Base-by-base conservation (phyloP, 306 rosid species). In the Prunus kanzakura region DNA sequence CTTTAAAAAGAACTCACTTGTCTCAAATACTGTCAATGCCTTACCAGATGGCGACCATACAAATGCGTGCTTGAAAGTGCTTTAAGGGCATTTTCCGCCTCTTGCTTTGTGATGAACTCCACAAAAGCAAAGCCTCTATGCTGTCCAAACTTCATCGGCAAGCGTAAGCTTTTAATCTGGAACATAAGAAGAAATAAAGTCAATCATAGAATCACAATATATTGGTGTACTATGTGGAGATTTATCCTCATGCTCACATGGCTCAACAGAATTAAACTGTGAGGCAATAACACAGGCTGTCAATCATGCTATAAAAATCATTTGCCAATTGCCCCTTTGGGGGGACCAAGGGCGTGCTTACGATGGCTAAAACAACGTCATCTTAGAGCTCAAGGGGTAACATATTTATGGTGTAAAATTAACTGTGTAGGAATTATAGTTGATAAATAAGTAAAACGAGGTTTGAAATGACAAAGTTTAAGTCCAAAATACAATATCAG, bases 51-150 rank as follows among this genome's bases (percentile, higher is more conserved):
- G 54, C 99, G 93, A 12, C 97, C 97, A 7, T 89, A 91, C 55
- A 94, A 54, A 61, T 94, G 97, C 76, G 77, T 75, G 63, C 82
- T 87, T 68, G 92, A 87, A 82, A 94, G 97, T 23, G 97, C 95
- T 77, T 87, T 54, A 64, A 90, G 72, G 22, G 96, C 96, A 82
- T 91, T 90, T 67, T 89, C 81, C 38, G 96, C 86, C 75, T 92
- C 98, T 80, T 94, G 98, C 87, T 92, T 93, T 77, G 98, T 89
- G 65, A 84, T 90, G 82, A 79, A 94, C 81, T 92, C 98, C 66
- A 94, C 95, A 84, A 94, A 94, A 63, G 95, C 96, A 87, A 94
- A 94, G 6, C 97, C 97, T 83, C 97, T 92, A 82, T 91, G 99
- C 69, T 75, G 89, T 69, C 97, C 97, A 45, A 89, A 84, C 84